Evolutionary conservation across 2,329 filamentous ascomycete species (phyloP).

Genomic region (Colletotrichum tropicicola): DNA sequence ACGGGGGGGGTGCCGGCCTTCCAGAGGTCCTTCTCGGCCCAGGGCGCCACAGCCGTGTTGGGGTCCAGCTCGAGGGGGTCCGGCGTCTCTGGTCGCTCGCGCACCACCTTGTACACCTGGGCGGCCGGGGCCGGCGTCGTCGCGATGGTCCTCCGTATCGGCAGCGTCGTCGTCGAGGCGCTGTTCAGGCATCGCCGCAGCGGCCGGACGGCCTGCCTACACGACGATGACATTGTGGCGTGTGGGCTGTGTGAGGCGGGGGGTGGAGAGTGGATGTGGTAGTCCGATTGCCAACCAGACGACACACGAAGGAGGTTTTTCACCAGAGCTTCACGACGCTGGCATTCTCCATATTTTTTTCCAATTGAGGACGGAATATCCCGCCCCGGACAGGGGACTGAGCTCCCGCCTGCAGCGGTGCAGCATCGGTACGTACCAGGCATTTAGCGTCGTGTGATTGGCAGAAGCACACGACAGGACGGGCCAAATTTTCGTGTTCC

Average conservation of each 20-base stretch:
- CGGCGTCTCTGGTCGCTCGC: slow-evolving; percentile 29
- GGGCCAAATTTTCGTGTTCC: slow-evolving; percentile 31
- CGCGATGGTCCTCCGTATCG: slow-evolving; percentile 38
- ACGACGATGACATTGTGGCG: slow-evolving; percentile 61
- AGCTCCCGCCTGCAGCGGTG: slow-evolving; percentile 4
- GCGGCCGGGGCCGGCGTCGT: slow-evolving; percentile 44
- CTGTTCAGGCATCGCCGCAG: slow-evolving; percentile 63
- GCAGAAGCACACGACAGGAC: slow-evolving; percentile 11
- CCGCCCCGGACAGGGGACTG: slow-evolving; percentile 21
- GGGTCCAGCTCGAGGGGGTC: slow-evolving; percentile 66
- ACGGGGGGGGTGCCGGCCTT: slow-evolving; percentile 75
- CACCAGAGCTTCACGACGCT: slow-evolving; percentile 20
- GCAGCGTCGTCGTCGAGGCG: slow-evolving; percentile 39
- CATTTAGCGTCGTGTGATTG: slow-evolving; percentile 19
- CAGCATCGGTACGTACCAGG: slow-evolving; percentile 1
- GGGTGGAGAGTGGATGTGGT: neutral
- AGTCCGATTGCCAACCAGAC: neutral
- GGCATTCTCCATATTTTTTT: slow-evolving; percentile 29
- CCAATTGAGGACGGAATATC: slow-evolving; percentile 29
- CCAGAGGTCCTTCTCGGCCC: slow-evolving; percentile 74
- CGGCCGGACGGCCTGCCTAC: slow-evolving; percentile 66
- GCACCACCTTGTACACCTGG: slow-evolving; percentile 36
- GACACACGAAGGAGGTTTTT: slow-evolving; percentile 11
- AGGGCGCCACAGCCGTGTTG: slow-evolving; percentile 70
- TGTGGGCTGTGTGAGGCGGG: slow-evolving; percentile 14